Percentiles rank a stretch among this genome's conserved stretches.
Conservation (phyloP, 1,139 yeast species). For the Pneumocystis oryctolagi region DNA sequence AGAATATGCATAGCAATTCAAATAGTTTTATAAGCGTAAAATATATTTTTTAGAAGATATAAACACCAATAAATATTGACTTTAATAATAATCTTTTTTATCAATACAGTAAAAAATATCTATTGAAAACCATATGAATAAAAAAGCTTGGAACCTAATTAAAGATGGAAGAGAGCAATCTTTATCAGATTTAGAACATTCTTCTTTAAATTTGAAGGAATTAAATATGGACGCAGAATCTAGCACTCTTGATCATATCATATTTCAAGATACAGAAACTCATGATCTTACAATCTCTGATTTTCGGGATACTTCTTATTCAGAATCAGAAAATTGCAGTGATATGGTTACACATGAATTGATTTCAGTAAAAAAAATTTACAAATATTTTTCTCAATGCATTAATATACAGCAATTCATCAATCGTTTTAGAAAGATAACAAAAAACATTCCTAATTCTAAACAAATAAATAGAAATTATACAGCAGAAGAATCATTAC, state of each 20-base stretch:
- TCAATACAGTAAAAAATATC: neutral
- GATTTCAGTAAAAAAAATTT: no score
- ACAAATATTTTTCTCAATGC: neutral
- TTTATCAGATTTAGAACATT: neutral
- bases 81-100: neutral
- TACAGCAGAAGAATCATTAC: neutral
- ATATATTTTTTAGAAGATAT: neutral
- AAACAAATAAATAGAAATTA: neutral
- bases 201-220: no score
- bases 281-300: neutral
- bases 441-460: neutral
- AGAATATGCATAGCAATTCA: no score
- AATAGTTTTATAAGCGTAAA: no score
- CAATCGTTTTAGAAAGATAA: neutral
- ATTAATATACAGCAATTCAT: neutral
- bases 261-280: neutral
- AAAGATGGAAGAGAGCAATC: neutral
- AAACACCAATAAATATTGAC: neutral
- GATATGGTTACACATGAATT: neutral
- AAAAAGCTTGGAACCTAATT: neutral
- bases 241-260: neutral
- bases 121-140: neutral
- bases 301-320: neutral
- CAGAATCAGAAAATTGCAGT: neutral
- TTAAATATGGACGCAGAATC: neutral